Evolutionary conservation across 1,139 yeast genomes (phyloP), one percentile per base, ranked within the genome.

Genomic region (Yamadazyma membranifaciens): DNA sequence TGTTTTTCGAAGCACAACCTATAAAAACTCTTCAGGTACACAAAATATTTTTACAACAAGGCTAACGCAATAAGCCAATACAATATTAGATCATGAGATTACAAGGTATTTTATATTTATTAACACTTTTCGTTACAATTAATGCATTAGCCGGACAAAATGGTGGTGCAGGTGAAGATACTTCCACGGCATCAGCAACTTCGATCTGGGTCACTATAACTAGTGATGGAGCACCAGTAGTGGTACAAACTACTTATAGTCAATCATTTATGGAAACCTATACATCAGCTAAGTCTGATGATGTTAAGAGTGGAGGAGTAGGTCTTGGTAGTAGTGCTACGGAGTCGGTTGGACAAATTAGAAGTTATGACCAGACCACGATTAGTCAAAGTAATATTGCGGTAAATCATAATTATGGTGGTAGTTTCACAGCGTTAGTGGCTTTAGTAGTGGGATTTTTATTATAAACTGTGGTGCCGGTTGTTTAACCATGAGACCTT

Each of bases 131-230:
- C 6, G 32, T 52, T 3, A 16, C 44, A 6, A 46, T 49, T 2
- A 25, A 31, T 10, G 62, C 57, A 10, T 54, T 60, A 31, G 67
- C 59, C 4, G 47, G 52, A 16, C 63, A 62, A 51, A 53, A 46
- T 33, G 60, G 47, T 13, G 56, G 40, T 5, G 52, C 41, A 12
- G 49, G 34, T 13, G 44, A 39, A 2, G 43, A 45, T n/a, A 48
- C 54, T 3, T 50, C 55, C 20, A 43, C 47, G 9, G 39, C 54
- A 14, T 46, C 57, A 3, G 45, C 52, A 6, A 59, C 65, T 5
- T 52, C 62, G 13, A 65, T 68, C 2, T 70, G 67, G 63, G 56
- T 63, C 10, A 71, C 77, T 11, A 45, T 60, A 28, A 70, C 75
- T 6, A 48, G 54, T 2, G 47, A 54, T 31, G 75, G 76, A 2